Conservation (phyloP, 2,329 filamentous ascomycete species). For the Neopestalotiopsis clavispora region DNA sequence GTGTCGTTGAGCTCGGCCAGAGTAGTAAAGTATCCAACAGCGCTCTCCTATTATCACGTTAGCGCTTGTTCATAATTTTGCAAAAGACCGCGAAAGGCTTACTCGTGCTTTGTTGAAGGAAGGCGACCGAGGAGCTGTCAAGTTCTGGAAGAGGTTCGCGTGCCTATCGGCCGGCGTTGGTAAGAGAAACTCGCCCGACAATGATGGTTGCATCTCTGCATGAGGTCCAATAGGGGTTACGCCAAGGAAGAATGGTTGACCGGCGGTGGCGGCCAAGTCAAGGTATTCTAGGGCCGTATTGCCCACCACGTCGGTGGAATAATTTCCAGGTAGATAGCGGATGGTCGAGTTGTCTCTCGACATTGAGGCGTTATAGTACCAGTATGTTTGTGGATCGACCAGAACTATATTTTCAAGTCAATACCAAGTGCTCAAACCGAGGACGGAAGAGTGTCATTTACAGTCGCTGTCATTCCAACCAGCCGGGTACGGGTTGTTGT, state of each 20-base stretch:
- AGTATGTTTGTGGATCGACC: slow-evolving; percentile 70
- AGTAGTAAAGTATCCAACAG: not conserved
- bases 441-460: slow-evolving; percentile 50
- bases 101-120: slow-evolving; percentile 62
- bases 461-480: slow-evolving; percentile 56
- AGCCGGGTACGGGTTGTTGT: slow-evolving; percentile 58
- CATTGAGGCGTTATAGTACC: slow-evolving; percentile 69
- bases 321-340: slow-evolving; percentile 37
- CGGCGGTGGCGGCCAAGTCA: not conserved
- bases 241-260: slow-evolving; percentile 10
- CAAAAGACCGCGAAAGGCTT: not conserved
- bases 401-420: slow-evolving; percentile 52
- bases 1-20: slow-evolving; percentile 38
- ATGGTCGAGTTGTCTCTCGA: slow-evolving; percentile 58
- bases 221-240: slow-evolving; percentile 18
- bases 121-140: slow-evolving; percentile 62
- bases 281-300: not conserved
- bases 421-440: slow-evolving; percentile 41
- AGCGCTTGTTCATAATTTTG: not conserved
- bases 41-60: not conserved
- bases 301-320: slow-evolving; percentile 37
- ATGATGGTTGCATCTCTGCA: not conserved
- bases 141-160: slow-evolving; percentile 63
- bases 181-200: slow-evolving; percentile 28
- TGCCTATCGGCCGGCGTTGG: slow-evolving; percentile 64